phyloP scores from a whole-genome alignment of 2,329 filamentous ascomycete genomes.

The Neonectria faginata region DNA sequence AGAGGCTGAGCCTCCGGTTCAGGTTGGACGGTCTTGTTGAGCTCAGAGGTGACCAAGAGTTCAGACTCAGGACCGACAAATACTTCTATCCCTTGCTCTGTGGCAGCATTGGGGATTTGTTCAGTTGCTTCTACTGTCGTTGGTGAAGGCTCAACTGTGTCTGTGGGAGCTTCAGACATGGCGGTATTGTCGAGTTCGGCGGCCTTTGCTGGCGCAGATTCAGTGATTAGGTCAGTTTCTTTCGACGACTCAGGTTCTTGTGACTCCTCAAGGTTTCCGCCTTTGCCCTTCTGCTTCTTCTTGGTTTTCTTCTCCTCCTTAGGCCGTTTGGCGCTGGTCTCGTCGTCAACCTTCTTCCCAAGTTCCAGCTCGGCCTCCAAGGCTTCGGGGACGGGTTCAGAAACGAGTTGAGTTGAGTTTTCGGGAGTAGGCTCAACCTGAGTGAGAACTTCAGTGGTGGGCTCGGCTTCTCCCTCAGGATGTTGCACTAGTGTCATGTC shows the following conservation, averaged over 20 bases:
- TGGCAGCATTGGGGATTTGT: not conserved
- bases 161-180: not conserved
- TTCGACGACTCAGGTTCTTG: constrained; percentile 1
- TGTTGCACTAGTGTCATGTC: not conserved
- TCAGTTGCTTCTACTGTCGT: not conserved
- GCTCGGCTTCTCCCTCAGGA: not conserved
- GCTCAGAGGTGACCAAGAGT: not conserved
- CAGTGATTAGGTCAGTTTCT: not conserved
- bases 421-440: not conserved
- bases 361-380: constrained; percentile 1
- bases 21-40: not conserved
- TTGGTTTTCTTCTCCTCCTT: constrained; percentile 17
- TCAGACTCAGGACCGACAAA: not conserved
- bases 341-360: not conserved
- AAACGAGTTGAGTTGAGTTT: too few species aligned
- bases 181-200: not conserved
- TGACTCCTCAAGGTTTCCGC: constrained; percentile 5
- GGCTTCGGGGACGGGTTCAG: not conserved
- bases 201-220: not conserved
- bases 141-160: not conserved
- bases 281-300: constrained; percentile 34
- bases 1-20: not conserved
- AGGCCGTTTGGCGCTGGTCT: not conserved
- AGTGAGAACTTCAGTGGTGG: constrained; percentile 1
- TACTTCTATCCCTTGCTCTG: constrained; percentile 1